Percentiles rank a stretch among this genome's conserved stretches.
phyloP scores from a whole-genome alignment of 1,284 basidiomycete genomes.

The Chalciporus sp. region DNA sequence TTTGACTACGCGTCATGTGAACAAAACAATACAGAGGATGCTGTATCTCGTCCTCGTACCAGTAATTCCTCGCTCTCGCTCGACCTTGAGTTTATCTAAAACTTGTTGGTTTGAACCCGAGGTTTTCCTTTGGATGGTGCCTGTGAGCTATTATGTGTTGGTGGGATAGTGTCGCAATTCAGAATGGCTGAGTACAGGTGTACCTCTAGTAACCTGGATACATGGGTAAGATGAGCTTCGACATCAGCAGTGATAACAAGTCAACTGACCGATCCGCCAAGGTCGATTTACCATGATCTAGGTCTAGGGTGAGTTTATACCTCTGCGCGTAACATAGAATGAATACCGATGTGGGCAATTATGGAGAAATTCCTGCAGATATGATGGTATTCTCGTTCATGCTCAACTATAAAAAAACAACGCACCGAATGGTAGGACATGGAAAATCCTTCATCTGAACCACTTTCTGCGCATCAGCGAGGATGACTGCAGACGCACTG shows the following conservation, averaged over 20 bases:
- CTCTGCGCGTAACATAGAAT: not conserved
- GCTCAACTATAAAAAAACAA: not conserved
- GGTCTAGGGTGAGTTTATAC: constrained; percentile 12
- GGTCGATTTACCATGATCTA: constrained; percentile 92
- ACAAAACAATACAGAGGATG: not conserved
- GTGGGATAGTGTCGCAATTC: not conserved
- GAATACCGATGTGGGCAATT: constrained; percentile 86
- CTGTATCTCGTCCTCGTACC: constrained; percentile 47
- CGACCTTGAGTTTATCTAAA: constrained; percentile 95
- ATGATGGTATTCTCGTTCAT: not conserved
- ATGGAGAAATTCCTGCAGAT: constrained; percentile 84
- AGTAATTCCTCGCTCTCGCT: constrained; percentile 92
- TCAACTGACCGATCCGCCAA: constrained; percentile 76
- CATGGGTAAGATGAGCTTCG: constrained; percentile 1
- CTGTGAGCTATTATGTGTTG: constrained; percentile 67
- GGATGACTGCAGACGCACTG: constrained; percentile 31
- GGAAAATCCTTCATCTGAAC: constrained; percentile 72
- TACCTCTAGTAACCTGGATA: constrained; percentile 68
- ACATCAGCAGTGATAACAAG: not conserved
- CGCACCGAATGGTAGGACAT: constrained; percentile 74
- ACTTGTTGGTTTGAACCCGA: constrained; percentile 82
- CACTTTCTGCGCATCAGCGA: constrained; percentile 29
- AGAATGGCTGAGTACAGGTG: constrained; percentile 7
- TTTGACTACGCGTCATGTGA: constrained; percentile 57
- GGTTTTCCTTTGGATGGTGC: constrained; percentile 74